These are phyloP conservation scores for Chloropicon primus DNA, from an alignment of 139 green algal genomes.

Conservation along the genomic window DNA sequence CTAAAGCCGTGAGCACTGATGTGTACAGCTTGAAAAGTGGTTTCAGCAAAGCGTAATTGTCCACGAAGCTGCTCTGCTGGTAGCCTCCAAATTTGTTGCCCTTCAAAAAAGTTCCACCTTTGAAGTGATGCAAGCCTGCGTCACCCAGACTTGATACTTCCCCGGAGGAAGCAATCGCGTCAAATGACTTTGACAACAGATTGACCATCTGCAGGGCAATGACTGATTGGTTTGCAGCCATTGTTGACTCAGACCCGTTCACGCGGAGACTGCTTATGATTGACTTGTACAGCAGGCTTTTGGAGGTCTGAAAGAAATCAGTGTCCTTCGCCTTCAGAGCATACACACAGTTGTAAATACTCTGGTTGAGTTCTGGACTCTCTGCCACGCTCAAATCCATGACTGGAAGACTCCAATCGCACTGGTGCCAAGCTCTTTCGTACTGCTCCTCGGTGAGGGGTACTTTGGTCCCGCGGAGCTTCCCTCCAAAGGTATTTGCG, in stretches of 20 bases:
- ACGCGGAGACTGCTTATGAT: neutral
- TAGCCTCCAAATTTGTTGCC: neutral
- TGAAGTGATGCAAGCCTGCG: neutral
- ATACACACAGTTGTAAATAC: conserved; percentile 4
- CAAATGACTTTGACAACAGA: neutral
- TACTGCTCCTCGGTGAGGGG: conserved; percentile 20
- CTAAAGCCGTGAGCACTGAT: neutral
- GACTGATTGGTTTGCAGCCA: conserved; percentile 12
- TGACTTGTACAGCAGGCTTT: conserved; percentile 6
- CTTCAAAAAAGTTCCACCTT: neutral
- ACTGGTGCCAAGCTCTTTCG: conserved; percentile 27
- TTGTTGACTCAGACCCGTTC: conserved; percentile 5
- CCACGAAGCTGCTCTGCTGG: neutral
- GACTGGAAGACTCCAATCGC: conserved; percentile 15
- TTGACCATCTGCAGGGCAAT: conserved; percentile 1
- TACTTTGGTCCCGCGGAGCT: conserved; percentile 1
- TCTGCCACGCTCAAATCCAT: neutral
- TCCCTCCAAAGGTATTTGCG: conserved; percentile 18
- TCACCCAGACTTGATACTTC: neutral
- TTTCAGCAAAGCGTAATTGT: neutral
- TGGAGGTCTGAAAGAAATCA: conserved; percentile 17
- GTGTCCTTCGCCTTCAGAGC: conserved; percentile 23
- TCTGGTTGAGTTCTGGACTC: neutral
- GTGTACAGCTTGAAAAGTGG: neutral
- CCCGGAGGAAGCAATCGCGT: neutral